Conservation (phyloP, 179 eudicot species). For the Spinacia oleracea region DNA sequence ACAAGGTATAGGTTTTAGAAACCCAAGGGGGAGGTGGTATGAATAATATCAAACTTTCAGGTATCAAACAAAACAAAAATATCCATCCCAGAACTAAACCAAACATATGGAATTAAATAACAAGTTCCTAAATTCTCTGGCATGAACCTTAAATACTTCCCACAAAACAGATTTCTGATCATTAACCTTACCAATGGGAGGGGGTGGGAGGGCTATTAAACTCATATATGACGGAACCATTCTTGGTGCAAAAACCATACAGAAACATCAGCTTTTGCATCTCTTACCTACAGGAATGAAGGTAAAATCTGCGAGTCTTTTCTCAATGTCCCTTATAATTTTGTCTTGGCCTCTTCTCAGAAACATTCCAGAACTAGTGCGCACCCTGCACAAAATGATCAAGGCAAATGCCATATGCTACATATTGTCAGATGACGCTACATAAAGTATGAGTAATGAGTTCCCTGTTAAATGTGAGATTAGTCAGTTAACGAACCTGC, state of each 20-base stretch:
- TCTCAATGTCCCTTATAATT: conserved; percentile 66
- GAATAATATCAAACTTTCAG: no score
- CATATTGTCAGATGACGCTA: not conserved
- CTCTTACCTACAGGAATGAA: conserved; percentile 87
- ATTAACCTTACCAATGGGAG: not conserved
- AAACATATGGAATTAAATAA: no score
- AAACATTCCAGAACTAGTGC: conserved; percentile 95
- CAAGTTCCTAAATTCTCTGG: not conserved
- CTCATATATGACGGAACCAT: not conserved
- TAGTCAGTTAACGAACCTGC: conserved; percentile 60
- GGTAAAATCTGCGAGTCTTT: conserved; percentile 81
- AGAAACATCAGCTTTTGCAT: conserved; percentile 10
- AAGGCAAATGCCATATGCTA: not conserved
- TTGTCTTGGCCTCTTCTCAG: conserved; percentile 83
- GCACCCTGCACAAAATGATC: conserved; percentile 56
- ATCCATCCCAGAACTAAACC: no score
- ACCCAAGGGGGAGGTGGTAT: no score
- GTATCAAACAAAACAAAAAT: no score
- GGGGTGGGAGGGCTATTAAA: not conserved
- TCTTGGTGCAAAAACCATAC: not conserved
- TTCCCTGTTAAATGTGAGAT: not conserved
- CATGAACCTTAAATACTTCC: not conserved
- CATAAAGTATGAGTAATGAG: not conserved
- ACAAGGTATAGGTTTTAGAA: no score
- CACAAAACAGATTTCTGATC: not conserved